These are phyloP conservation scores for Prunus dulcis DNA, from an alignment of 306 rosid species.

Conservation along the genomic window DNA sequence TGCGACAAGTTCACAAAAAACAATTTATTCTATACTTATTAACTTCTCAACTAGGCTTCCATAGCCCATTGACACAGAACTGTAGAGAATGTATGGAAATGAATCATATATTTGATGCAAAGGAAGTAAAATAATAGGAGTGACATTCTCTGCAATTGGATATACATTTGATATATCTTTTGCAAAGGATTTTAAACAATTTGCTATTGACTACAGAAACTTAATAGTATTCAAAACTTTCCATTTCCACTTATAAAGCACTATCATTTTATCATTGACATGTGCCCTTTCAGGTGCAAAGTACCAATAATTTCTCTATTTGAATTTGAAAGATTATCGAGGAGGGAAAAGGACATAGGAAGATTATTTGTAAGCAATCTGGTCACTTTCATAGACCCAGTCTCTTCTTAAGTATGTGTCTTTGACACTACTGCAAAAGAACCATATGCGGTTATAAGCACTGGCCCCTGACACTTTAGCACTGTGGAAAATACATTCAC, in stretches of 20 bases:
- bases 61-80: neutral
- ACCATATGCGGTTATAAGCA: neutral
- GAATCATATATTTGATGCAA: neutral
- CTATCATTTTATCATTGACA: neutral
- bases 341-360: neutral
- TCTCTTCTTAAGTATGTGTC: neutral
- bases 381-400: neutral
- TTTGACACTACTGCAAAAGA: neutral
- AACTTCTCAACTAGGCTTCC: neutral
- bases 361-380: neutral
- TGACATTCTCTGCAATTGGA: neutral
- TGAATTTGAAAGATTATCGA: neutral
- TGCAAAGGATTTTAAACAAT: neutral
- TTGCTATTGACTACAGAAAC: neutral
- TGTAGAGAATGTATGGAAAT: neutral
- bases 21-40: neutral
- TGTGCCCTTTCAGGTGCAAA: neutral
- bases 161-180: neutral
- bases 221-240: neutral
- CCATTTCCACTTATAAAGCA: neutral
- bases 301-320: neutral
- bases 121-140: neutral
- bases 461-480: neutral
- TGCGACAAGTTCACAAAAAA: neutral
- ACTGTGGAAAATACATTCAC: neutral